These are phyloP conservation scores for Mrakia hoshinonis DNA, from an alignment of 768 basidiomycete species.

Conservation along the genomic window DNA sequence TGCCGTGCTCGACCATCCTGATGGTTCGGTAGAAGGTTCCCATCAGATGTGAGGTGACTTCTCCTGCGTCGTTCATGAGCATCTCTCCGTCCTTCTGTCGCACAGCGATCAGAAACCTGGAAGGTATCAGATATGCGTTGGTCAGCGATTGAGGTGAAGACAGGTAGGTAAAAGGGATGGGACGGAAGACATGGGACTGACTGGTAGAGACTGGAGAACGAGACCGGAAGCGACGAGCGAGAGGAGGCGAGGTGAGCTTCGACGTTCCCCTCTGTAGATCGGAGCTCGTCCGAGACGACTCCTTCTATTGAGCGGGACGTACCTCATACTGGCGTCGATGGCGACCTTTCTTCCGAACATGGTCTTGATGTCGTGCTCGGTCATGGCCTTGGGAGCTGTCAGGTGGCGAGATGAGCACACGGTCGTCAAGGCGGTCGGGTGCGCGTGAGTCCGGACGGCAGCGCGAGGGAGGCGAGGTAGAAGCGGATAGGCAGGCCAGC, in stretches of 20 bases:
- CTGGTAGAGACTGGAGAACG: constrained; percentile 52
- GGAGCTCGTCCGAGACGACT: background rate
- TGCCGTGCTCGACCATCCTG: constrained; percentile 90
- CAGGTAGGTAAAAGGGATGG: background rate
- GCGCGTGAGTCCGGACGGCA: background rate
- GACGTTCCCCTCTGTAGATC: background rate
- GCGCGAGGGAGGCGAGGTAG: background rate
- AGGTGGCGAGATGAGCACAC: too few species aligned
- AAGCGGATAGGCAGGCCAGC: background rate
- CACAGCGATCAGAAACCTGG: constrained; percentile 92
- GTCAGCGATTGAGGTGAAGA: background rate
- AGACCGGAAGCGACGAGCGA: constrained; percentile 43
- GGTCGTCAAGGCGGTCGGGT: background rate
- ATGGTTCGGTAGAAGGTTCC: constrained; percentile 97
- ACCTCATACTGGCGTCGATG: constrained; percentile 65
- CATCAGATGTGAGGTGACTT: constrained; percentile 96
- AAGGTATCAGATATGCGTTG: background rate
- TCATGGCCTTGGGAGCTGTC: constrained; percentile 65
- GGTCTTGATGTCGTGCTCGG: constrained; percentile 69
- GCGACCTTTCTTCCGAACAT: constrained; percentile 97
- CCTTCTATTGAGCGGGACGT: background rate
- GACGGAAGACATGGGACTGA: background rate
- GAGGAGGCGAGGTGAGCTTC: constrained; percentile 17
- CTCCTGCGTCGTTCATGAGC: constrained; percentile 93
- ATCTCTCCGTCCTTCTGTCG: constrained; percentile 92